Evolutionary conservation across 305 asterid species (phyloP).

Genomic region (Withania somnifera): DNA sequence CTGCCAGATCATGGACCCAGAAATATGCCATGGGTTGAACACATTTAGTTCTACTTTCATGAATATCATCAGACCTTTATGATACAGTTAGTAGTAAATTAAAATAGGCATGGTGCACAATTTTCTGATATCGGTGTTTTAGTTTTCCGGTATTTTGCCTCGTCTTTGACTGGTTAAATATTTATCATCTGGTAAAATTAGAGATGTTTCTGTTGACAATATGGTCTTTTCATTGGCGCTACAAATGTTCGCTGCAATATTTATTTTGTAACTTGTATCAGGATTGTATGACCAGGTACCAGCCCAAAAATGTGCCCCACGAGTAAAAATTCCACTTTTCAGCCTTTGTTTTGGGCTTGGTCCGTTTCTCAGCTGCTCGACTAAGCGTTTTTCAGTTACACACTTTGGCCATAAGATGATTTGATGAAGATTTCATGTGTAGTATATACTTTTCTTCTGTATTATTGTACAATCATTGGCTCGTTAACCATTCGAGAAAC

Average conservation of each 20-base stretch:
- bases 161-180: background rate
- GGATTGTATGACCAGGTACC: background rate
- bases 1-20: slow-evolving; percentile 47
- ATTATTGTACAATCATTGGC: too few relatives aligned
- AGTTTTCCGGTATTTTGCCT: background rate
- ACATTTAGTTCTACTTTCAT: background rate
- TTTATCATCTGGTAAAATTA: background rate
- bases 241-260: background rate
- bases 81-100: slow-evolving; percentile 16
- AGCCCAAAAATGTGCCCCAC: too few relatives aligned
- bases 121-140: background rate
- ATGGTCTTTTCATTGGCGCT: background rate
- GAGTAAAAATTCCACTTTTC: too few relatives aligned
- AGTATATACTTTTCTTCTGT: too few relatives aligned
- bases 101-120: slow-evolving; percentile 7
- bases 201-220: background rate
- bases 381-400: too few relatives aligned
- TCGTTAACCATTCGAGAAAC: too few relatives aligned
- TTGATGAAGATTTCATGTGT: too few relatives aligned
- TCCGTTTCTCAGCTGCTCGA: background rate
- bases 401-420: too few relatives aligned
- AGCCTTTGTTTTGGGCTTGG: background rate
- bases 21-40: slow-evolving; percentile 36
- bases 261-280: background rate
- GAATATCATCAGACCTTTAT: background rate